phyloP scores from a whole-genome alignment of 305 asterid genomes.

The Solanum hybrid region DNA sequence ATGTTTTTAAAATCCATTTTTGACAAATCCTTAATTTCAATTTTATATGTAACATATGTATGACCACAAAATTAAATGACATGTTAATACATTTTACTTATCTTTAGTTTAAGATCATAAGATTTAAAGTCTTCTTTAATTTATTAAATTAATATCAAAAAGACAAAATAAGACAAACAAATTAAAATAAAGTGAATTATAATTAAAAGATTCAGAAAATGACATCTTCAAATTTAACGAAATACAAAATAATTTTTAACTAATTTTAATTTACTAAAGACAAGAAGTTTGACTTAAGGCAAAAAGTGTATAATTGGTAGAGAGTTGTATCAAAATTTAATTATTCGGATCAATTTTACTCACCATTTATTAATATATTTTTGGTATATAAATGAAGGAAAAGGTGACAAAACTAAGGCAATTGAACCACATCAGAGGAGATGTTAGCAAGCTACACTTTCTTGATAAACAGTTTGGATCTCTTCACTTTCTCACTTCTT shows the following conservation, averaged over 20 bases:
- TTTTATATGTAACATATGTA: too few relatives aligned
- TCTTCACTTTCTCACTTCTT: slow-evolving; percentile 1
- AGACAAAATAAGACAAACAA: neutral
- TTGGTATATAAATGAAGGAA: slow-evolving; percentile 22
- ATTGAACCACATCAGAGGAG: slow-evolving; percentile 32
- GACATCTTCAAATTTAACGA: neutral
- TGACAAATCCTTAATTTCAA: too few relatives aligned
- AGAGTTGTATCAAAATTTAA: neutral
- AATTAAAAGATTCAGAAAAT: neutral
- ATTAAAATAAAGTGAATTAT: neutral
- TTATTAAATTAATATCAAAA: neutral
- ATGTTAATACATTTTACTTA: neutral
- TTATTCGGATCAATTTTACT: neutral
- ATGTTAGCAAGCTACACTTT: slow-evolving; percentile 29
- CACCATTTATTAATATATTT: too few relatives aligned
- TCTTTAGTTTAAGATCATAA: neutral
- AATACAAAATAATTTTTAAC: neutral
- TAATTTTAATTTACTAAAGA: neutral
- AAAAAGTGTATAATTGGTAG: neutral
- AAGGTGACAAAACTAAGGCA: slow-evolving; percentile 38
- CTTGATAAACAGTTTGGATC: slow-evolving; percentile 43
- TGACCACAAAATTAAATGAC: too few relatives aligned
- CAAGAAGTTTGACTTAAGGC: neutral
- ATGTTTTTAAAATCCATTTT: too few relatives aligned
- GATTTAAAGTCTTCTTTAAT: neutral